A percentile compares a stretch with the other conserved stretches of the same genome.
Evolutionary conservation across 176 grass and related monocot species (phyloP).

Genomic region (Hordeum marinum): DNA sequence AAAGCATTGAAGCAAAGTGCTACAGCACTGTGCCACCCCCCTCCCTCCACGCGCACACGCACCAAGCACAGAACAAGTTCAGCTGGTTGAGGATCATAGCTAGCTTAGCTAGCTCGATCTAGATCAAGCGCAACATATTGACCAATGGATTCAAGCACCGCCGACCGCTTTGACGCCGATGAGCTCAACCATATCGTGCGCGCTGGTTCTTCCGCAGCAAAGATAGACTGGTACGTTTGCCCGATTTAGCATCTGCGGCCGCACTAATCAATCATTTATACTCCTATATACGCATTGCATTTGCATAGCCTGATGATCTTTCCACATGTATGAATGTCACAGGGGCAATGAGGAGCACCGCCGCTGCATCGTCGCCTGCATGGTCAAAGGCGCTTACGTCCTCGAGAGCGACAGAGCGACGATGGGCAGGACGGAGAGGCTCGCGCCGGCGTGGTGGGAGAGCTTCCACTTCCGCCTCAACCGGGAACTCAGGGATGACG

Average conservation of each 20-base stretch:
- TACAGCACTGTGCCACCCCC: no score
- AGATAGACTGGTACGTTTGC: background rate
- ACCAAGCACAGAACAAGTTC: no score
- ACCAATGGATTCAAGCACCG: background rate
- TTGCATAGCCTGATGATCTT: background rate
- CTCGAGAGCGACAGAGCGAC: background rate
- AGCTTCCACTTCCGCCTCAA: background rate
- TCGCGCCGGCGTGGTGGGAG: constrained; percentile 5
- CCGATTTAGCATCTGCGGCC: background rate
- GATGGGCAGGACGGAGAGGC: background rate
- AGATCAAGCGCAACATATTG: background rate
- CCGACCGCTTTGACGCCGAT: background rate
- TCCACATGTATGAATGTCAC: background rate
- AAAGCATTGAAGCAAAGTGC: background rate
- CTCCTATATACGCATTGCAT: no score
- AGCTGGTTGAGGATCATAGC: no score
- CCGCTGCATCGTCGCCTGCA: background rate
- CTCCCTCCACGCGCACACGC: no score
- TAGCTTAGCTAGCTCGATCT: background rate
- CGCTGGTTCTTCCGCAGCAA: background rate
- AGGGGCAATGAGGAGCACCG: constrained; percentile 20
- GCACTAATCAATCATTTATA: background rate
- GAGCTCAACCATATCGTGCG: background rate
- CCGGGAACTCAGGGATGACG: background rate
- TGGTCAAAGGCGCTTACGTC: background rate